Conservation (phyloP, 2,329 filamentous ascomycete species). For the Lecanicillium sp. region DNA sequence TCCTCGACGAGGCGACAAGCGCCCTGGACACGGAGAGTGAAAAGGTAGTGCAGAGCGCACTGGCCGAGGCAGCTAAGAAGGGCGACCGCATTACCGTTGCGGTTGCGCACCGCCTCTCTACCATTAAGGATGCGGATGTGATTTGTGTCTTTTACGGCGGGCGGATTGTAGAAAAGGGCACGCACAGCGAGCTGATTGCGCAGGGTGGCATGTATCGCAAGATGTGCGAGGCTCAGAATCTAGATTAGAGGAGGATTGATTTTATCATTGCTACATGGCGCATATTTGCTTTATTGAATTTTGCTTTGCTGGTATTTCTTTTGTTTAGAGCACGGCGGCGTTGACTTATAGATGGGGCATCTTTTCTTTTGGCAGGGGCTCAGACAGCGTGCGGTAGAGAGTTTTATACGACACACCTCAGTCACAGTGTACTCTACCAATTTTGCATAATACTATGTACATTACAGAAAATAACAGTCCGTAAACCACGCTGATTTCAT, state of each 20-base stretch:
- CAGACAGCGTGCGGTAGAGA: no score
- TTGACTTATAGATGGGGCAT: no score
- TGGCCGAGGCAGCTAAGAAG: constrained; percentile 64
- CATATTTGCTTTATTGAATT: no score
- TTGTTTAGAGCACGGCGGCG: no score
- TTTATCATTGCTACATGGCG: no score
- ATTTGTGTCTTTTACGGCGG: constrained; percentile 56
- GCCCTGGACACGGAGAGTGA: constrained; percentile 93
- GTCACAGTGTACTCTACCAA: no score
- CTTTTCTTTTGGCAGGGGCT: no score
- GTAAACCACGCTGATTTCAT: no score
- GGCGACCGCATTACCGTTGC: constrained; percentile 89
- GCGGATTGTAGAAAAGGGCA: constrained; percentile 48
- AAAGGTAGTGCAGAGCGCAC: constrained; percentile 80
- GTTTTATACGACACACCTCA: no score
- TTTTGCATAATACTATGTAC: no score
- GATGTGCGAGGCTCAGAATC: constrained; percentile 37
- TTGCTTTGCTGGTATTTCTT: no score
- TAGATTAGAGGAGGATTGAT: constrained; percentile 18
- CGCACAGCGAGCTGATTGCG: constrained; percentile 47
- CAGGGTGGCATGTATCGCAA: constrained; percentile 37
- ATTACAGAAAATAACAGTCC: no score
- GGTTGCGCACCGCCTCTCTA: constrained; percentile 85
- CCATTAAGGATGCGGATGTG: constrained; percentile 66
- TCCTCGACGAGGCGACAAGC: constrained; percentile 88